A percentile compares a stretch with the other conserved stretches of the same genome.
phyloP scores from a whole-genome alignment of 1,139 yeast species.

The Saccharomyces hybrid region DNA sequence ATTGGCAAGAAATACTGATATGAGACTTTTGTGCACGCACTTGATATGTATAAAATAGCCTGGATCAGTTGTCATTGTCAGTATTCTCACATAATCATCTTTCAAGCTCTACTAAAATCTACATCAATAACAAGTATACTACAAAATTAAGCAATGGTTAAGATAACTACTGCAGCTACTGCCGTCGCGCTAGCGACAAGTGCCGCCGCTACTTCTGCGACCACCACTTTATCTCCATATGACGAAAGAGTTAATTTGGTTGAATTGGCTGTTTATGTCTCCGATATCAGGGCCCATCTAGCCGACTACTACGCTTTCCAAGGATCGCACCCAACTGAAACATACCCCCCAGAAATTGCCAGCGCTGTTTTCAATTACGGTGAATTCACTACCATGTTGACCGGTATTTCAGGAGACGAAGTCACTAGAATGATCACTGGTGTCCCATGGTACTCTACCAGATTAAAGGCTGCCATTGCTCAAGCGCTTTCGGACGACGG shows the following conservation, averaged over 20 bases:
- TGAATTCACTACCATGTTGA: slow-evolving; percentile 1
- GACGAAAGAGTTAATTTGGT: slow-evolving; percentile 5
- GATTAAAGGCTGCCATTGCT: slow-evolving; percentile 6
- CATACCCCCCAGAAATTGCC: slow-evolving; percentile 6
- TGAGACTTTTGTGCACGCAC: too few relatives aligned
- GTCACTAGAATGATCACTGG: slow-evolving; percentile 10
- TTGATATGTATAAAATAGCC: too few relatives aligned
- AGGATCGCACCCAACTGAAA: slow-evolving; percentile 4
- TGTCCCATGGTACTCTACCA: slow-evolving; percentile 12
- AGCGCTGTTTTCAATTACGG: slow-evolving; percentile 2
- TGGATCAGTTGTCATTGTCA: too few relatives aligned
- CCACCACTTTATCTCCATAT: slow-evolving; percentile 7
- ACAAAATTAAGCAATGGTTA: too few relatives aligned
- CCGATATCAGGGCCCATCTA: slow-evolving; percentile 7
- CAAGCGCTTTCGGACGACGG: slow-evolving; percentile 3
- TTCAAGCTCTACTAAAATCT: too few relatives aligned
- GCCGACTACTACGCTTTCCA: slow-evolving; percentile 1
- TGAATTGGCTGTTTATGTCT: slow-evolving; percentile 8
- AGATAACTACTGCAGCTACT: not conserved
- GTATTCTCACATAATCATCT: too few relatives aligned
- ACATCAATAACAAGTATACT: too few relatives aligned
- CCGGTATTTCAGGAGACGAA: slow-evolving; percentile 2
- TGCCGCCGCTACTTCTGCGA: slow-evolving; percentile 6
- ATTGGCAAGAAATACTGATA: too few relatives aligned
- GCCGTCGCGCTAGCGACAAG: not conserved